Conservation (phyloP, 495 filamentous ascomycete species). For the Paragyromitra xinjiangensis region DNA sequence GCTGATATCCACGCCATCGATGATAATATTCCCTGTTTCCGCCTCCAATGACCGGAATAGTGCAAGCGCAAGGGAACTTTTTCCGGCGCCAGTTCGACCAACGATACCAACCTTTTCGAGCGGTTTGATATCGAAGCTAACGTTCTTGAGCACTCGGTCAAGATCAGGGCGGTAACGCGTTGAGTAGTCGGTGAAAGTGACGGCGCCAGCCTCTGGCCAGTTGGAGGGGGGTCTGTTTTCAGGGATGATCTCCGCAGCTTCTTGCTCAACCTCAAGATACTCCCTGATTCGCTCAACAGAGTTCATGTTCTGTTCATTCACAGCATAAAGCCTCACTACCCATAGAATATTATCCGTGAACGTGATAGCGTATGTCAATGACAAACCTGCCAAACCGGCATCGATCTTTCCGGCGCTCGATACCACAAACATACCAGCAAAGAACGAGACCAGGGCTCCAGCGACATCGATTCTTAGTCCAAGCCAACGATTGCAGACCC, state of each 20-base stretch:
- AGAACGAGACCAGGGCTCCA: slow-evolving; percentile 92
- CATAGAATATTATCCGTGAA: slow-evolving; percentile 98
- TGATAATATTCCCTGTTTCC: slow-evolving; percentile 85
- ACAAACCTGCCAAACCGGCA: slow-evolving; percentile 92
- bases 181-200: slow-evolving; percentile 86
- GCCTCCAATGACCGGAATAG: slow-evolving; percentile 98
- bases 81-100: slow-evolving; percentile 94
- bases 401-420: slow-evolving; percentile 84
- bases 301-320: slow-evolving; percentile 99
- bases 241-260: slow-evolving; percentile 79
- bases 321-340: slow-evolving; percentile 93
- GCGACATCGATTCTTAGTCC: slow-evolving; percentile 89
- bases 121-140: slow-evolving; percentile 85
- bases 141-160: slow-evolving; percentile 80
- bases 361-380: slow-evolving; percentile 95
- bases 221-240: slow-evolving; percentile 76
- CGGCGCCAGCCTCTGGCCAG: slow-evolving; percentile 87
- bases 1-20: slow-evolving; percentile 90
- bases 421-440: slow-evolving; percentile 91
- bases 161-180: slow-evolving; percentile 90
- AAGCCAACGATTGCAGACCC: slow-evolving; percentile 98
- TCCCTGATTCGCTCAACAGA: slow-evolving; percentile 98
- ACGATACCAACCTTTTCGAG: slow-evolving; percentile 97
- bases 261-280: slow-evolving; percentile 95
- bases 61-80: slow-evolving; percentile 93